Evolutionary conservation across 2,329 filamentous ascomycete genomes (phyloP), one percentile per base, ranked within the genome.

Genomic region (Trichoderma guizhouense): DNA sequence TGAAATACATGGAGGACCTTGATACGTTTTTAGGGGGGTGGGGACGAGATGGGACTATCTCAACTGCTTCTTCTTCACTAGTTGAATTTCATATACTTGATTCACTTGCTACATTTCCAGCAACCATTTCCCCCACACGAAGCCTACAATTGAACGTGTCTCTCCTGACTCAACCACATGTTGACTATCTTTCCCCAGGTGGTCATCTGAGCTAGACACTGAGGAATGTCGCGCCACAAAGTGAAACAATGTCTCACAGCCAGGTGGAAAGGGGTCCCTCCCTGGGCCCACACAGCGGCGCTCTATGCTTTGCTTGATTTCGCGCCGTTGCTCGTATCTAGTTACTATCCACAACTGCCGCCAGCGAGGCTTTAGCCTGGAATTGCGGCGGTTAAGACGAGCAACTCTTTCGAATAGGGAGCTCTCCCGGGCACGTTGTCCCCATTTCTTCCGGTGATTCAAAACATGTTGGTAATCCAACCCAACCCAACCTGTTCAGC

Each of bases 321-420:
- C 34, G 53, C 36, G 36, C 53, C 34, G n/a, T 28, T 47, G 28
- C 26, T 30, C 34, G n/a, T n/a, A 51, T 47, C 53, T 47, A 32
- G 26, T 60, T 26, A 60, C 34, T 47, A 60, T 60, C 65, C 65
- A 68, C 65, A 68, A 60, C 65, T 30, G 12, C 65, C 53, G 53
- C 65, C 65, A 68, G 18, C 65, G 21, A 60, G 26, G 26, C 60
- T 68, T 60, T 62, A 62, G 55, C 12, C 57, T 53, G 34, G 66
- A 21, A 28, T 18, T 61, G 15, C 55, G 57, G 57, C 39, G 57
- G 66, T 62, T 62, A 53, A 36, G 55, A 9, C 57, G 21, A 12
- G 28, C 36, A 51, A 28, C 6, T 8, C 39, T 69, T 69, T 61
- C 28, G 57, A 68, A 60, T 47, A 60, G 65, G 53, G 21, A 30